These are phyloP conservation scores for Coniochaeta sp. DNA, from an alignment of 2,329 filamentous ascomycete genomes.

Conservation along the genomic window DNA sequence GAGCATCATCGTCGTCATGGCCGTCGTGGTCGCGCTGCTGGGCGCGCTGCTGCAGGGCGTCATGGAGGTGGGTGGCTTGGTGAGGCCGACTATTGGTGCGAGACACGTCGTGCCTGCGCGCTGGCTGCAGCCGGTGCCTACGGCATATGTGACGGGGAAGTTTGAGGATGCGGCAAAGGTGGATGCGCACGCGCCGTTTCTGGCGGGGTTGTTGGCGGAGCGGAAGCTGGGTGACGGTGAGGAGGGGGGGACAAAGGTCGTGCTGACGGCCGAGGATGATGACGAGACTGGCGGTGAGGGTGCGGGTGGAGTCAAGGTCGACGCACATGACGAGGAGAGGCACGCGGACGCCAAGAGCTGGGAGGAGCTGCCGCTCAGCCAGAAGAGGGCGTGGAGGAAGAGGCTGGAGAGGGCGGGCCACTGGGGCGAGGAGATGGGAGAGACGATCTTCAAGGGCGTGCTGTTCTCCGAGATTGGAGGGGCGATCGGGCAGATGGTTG, in stretches of 20 bases:
- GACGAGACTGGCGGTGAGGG: conserved; percentile 6
- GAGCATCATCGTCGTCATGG: conserved; percentile 44
- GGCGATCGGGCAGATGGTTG: conserved; percentile 46
- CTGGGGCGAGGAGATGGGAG: conserved; percentile 74
- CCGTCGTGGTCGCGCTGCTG: conserved; percentile 52
- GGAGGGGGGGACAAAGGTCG: conserved; percentile 9
- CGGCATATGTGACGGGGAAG: conserved; percentile 8
- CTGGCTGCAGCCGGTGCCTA: conserved; percentile 16
- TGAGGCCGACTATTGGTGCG: conserved; percentile 48
- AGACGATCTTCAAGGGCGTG: conserved; percentile 68
- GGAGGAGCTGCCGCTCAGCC: conserved; percentile 59
- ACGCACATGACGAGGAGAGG: conserved; percentile 36
- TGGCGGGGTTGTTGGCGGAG: conserved; percentile 7
- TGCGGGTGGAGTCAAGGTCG: conserved; percentile 28
- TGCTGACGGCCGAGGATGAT: conserved; percentile 14
- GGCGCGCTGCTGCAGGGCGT: conserved; percentile 56
- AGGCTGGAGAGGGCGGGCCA: conserved; percentile 63
- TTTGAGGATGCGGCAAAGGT: neutral
- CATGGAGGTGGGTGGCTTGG: conserved; percentile 54
- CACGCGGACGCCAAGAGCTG: conserved; percentile 54
- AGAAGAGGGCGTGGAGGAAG: conserved; percentile 63
- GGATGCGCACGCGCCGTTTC: conserved; percentile 3
- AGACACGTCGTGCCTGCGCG: conserved; percentile 44
- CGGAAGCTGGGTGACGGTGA: neutral
- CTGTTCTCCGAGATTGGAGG: conserved; percentile 69